These are phyloP conservation scores for Ensete ventricosum DNA, from an alignment of 176 grass and related monocot species.

Conservation along the genomic window DNA sequence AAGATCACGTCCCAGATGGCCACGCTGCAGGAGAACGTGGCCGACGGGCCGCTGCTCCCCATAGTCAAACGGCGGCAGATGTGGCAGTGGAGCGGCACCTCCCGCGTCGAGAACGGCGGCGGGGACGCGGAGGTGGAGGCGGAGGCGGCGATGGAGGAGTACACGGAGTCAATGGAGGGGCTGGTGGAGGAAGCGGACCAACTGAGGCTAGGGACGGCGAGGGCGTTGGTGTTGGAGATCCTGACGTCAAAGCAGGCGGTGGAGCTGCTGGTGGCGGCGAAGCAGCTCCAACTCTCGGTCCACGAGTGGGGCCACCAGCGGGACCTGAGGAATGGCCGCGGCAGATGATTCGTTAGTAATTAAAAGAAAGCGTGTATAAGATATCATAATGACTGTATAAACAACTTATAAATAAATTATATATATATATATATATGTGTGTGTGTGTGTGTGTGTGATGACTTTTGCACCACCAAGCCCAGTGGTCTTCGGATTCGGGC, in stretches of 20 bases:
- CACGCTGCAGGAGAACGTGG: constrained; percentile 55
- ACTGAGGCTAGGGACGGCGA: constrained; percentile 38
- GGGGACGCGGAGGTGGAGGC: constrained; percentile 27
- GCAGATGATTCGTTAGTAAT: too few relatives aligned
- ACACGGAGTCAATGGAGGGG: constrained; percentile 19
- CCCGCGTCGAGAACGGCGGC: neutral
- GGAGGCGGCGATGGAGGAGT: constrained; percentile 41
- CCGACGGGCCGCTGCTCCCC: constrained; percentile 56
- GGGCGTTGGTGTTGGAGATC: constrained; percentile 34
- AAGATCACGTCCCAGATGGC: constrained; percentile 34
- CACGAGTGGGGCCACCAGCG: constrained; percentile 37
- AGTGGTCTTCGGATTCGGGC: too few relatives aligned
- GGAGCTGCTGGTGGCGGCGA: constrained; percentile 43
- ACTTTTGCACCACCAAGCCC: too few relatives aligned
- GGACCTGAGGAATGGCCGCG: constrained; percentile 2
- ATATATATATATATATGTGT: too few relatives aligned
- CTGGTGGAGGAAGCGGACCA: constrained; percentile 51
- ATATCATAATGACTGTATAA: too few relatives aligned
- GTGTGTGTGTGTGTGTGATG: too few relatives aligned
- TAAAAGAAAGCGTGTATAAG: too few relatives aligned
- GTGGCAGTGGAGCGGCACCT: neutral
- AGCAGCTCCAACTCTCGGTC: constrained; percentile 57
- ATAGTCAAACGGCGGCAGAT: constrained; percentile 26
- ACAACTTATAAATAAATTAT: too few relatives aligned
- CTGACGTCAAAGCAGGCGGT: constrained; percentile 51